A percentile compares a stretch with the other conserved stretches of the same genome.
Evolutionary conservation across 2,329 filamentous ascomycete species (phyloP).

Genomic region (Gaeumannomyces tritici): DNA sequence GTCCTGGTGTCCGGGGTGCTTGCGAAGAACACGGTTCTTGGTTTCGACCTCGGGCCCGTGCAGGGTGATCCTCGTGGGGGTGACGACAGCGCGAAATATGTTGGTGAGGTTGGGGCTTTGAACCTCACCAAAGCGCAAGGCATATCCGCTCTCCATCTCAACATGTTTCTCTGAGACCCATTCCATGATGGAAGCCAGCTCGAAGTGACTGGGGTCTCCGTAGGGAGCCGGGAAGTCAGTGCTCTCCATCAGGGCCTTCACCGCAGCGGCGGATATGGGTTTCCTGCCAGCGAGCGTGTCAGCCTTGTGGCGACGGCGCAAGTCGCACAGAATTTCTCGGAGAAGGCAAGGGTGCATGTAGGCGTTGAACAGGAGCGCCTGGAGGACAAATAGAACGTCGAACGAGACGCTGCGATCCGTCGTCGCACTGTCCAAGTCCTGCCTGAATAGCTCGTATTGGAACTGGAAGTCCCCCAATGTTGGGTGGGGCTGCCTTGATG

Average conservation of each 20-base stretch:
- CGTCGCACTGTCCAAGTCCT: constrained; percentile 17
- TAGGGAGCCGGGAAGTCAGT: constrained; percentile 47
- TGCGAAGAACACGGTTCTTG: constrained; percentile 62
- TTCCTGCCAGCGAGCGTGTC: constrained; percentile 17
- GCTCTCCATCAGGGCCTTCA: constrained; percentile 40
- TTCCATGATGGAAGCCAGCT: constrained; percentile 28
- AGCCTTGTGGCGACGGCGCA: constrained; percentile 33
- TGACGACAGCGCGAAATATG: constrained; percentile 48
- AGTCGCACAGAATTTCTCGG: constrained; percentile 27
- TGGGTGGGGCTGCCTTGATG: background rate
- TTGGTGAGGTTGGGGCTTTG: constrained; percentile 31
- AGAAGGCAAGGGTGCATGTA: constrained; percentile 48
- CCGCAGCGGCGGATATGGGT: constrained; percentile 40
- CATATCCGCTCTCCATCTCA: constrained; percentile 10
- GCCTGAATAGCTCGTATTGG: constrained; percentile 14
- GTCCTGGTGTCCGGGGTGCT: constrained; percentile 48
- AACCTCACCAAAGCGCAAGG: constrained; percentile 10
- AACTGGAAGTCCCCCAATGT: constrained; percentile 1
- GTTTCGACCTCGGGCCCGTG: constrained; percentile 55
- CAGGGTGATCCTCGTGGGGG: constrained; percentile 47
- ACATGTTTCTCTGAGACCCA: constrained; percentile 30
- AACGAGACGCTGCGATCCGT: constrained; percentile 34
- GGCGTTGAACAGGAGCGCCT: constrained; percentile 53
- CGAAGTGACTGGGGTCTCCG: constrained; percentile 29
- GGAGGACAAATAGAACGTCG: constrained; percentile 49